phyloP scores from a whole-genome alignment of 805 yeast genomes.

The Monosporozyma servazzii region DNA sequence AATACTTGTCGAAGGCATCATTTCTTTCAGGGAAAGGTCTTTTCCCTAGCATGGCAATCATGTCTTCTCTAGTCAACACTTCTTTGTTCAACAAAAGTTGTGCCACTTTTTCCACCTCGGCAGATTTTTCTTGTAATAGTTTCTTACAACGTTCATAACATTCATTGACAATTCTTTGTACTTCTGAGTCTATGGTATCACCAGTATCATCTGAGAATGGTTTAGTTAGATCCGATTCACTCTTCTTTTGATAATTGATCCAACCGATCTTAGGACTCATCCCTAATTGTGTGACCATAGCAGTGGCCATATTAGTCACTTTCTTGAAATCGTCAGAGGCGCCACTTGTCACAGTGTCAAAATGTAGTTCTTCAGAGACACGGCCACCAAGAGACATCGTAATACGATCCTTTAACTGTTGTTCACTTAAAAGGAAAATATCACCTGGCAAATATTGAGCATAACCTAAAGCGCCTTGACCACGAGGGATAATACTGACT shows the following conservation, averaged over 20 bases:
- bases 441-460: constrained; percentile 97
- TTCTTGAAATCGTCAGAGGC: constrained; percentile 95
- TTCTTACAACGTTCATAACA: constrained; percentile 63
- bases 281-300: constrained; percentile 88
- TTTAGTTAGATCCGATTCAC: constrained; percentile 62
- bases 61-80: constrained; percentile 87
- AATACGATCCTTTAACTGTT: constrained; percentile 83
- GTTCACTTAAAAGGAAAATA: constrained; percentile 63
- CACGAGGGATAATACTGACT: constrained; percentile 94
- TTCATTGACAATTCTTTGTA: constrained; percentile 64
- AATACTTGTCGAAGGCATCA: constrained; percentile 57
- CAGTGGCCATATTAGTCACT: constrained; percentile 85
- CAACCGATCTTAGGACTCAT: constrained; percentile 87
- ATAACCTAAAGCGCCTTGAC: constrained; percentile 94
- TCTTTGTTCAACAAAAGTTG: constrained; percentile 79
- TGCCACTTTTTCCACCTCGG: constrained; percentile 77
- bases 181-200: constrained; percentile 70
- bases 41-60: constrained; percentile 80
- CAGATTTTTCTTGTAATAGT: constrained; percentile 60
- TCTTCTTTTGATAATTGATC: constrained; percentile 59
- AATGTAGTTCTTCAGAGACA: constrained; percentile 89
- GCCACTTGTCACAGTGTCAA: constrained; percentile 87
- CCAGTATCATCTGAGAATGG: constrained; percentile 88
- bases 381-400: constrained; percentile 97
- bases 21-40: constrained; percentile 87